Conservation (phyloP, 139 green algal species). For the Volvox reticuliferus region DNA sequence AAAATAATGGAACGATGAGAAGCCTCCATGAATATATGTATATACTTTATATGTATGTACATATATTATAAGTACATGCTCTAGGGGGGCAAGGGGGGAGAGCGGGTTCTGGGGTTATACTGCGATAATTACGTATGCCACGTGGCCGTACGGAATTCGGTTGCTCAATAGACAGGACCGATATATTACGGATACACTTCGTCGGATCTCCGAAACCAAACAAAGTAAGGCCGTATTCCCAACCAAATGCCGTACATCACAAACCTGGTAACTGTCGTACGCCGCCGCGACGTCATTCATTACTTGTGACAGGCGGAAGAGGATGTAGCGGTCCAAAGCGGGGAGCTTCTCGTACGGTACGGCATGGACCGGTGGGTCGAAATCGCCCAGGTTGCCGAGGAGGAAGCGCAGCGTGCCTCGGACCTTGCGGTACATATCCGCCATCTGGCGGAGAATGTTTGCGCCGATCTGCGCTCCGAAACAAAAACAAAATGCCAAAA, state of each 20-base stretch:
- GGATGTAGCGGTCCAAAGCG: conserved; percentile 69
- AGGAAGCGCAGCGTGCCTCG: conserved; percentile 94
- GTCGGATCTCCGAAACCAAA: too few relatives aligned
- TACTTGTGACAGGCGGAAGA: conserved; percentile 59
- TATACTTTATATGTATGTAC: too few relatives aligned
- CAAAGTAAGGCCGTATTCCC: too few relatives aligned
- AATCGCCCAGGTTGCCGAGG: conserved; percentile 95
- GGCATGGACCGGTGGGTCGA: conserved; percentile 69
- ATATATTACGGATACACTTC: too few relatives aligned
- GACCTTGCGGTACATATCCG: conserved; percentile 95
- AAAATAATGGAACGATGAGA: too few relatives aligned
- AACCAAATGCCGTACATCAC: background rate
- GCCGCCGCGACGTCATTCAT: conserved; percentile 73
- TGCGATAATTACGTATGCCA: too few relatives aligned
- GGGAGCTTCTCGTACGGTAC: conserved; percentile 62
- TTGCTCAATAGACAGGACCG: too few relatives aligned
- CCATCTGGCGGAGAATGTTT: conserved; percentile 90
- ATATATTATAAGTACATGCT: too few relatives aligned
- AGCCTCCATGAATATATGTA: too few relatives aligned
- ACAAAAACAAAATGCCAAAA: too few relatives aligned
- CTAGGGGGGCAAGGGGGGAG: too few relatives aligned
- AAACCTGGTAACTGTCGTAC: conserved; percentile 86
- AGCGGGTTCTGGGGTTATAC: background rate
- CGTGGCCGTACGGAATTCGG: too few relatives aligned
- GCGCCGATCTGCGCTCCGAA: conserved; percentile 71